These are phyloP conservation scores for Xylaria sp. DNA, from an alignment of 2,329 filamentous ascomycete species.

Conservation along the genomic window DNA sequence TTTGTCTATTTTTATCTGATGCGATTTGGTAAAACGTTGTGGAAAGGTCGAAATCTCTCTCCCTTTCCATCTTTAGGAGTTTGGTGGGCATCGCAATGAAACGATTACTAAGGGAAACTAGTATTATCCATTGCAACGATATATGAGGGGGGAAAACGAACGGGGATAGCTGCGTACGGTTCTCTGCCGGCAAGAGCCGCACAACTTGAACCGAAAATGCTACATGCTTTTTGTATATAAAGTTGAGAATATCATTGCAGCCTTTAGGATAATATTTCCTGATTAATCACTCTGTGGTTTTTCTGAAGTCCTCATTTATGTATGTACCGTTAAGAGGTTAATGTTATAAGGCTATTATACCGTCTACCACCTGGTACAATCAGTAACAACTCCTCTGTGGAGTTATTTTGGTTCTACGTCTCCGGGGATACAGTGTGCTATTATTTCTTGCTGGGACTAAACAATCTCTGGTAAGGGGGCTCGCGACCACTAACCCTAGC, in stretches of 20 bases:
- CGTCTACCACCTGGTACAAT: too few relatives aligned
- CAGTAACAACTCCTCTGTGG: too few relatives aligned
- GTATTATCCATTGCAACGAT: constrained; percentile 3
- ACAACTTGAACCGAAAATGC: not conserved
- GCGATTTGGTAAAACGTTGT: constrained; percentile 9
- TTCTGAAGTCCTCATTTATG: not conserved
- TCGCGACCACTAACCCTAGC: too few relatives aligned
- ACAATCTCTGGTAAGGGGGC: too few relatives aligned
- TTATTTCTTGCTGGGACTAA: too few relatives aligned
- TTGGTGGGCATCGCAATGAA: constrained; percentile 16
- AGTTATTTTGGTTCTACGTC: too few relatives aligned
- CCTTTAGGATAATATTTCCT: not conserved
- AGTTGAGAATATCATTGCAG: constrained; percentile 17
- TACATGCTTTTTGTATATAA: constrained; percentile 36
- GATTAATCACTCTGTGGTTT: not conserved
- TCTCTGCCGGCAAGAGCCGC: not conserved
- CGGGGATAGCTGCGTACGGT: not conserved
- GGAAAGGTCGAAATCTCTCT: not conserved
- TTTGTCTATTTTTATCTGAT: not conserved
- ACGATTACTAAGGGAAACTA: constrained; percentile 7
- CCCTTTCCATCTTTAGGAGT: constrained; percentile 16
- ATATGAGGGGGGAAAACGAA: not conserved
- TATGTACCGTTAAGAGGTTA: too few relatives aligned
- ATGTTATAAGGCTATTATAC: too few relatives aligned
- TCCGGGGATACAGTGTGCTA: too few relatives aligned